Percentiles rank a stretch among this genome's conserved stretches.
Evolutionary conservation across 257 asterid species (phyloP).

Genomic region (Osmanthus fragrans): DNA sequence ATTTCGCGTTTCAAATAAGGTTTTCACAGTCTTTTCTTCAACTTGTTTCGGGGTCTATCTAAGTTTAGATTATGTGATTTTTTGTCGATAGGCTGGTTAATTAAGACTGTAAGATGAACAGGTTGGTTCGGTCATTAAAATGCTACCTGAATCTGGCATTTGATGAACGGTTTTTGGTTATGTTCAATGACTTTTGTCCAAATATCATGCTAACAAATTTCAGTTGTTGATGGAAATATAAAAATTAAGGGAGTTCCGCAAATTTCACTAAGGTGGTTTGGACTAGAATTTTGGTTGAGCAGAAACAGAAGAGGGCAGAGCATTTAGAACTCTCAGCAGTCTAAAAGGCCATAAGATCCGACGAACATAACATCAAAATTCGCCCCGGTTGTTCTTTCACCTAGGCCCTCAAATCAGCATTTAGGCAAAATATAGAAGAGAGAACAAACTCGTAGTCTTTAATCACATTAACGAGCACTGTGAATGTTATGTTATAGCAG

Average conservation of each 20-base stretch:
- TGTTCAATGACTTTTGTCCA: not conserved
- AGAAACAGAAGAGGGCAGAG: not conserved
- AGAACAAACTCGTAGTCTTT: not conserved
- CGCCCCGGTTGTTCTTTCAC: not conserved
- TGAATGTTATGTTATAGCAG: too few species aligned
- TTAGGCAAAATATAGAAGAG: not conserved
- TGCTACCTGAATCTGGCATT: not conserved
- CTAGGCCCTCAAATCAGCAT: too few species aligned
- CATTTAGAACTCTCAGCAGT: not conserved
- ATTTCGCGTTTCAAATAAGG: not conserved
- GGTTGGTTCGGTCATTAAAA: not conserved
- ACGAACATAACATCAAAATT: not conserved
- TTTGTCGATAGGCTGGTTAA: too few species aligned
- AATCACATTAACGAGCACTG: not conserved
- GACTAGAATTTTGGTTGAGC: not conserved
- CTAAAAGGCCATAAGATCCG: not conserved
- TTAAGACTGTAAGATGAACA: not conserved
- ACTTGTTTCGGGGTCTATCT: not conserved
- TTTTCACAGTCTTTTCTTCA: not conserved
- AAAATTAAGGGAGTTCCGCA: not conserved
- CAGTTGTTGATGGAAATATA: not conserved
- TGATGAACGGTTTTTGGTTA: not conserved
- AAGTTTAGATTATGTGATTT: not conserved
- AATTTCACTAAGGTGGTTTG: not conserved
- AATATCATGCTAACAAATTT: not conserved